phyloP scores from a whole-genome alignment of 768 basidiomycete species.

The Rhizopogon roseolus region DNA sequence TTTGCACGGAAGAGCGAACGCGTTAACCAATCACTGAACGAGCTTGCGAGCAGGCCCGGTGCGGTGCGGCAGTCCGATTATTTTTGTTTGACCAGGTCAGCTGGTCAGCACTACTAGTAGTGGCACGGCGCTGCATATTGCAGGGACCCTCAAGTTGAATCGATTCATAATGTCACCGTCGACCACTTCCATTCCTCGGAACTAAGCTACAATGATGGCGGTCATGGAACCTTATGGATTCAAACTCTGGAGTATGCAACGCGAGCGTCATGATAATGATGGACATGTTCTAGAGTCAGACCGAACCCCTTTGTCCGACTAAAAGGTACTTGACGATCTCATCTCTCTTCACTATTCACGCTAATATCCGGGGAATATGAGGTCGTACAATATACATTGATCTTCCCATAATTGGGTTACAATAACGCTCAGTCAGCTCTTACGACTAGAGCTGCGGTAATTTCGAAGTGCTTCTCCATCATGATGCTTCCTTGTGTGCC shows the following conservation, averaged over 20 bases:
- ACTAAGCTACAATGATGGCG: not conserved
- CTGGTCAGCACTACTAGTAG: too few relatives aligned
- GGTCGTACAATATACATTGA: conserved; percentile 17
- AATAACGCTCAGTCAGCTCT: conserved; percentile 17
- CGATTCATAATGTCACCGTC: not conserved
- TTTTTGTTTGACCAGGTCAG: not conserved
- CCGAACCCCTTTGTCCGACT: not conserved
- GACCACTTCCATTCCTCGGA: not conserved
- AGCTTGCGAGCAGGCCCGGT: too few relatives aligned
- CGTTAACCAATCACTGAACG: too few relatives aligned
- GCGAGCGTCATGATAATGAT: not conserved
- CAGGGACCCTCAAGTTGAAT: not conserved
- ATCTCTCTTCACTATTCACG: not conserved
- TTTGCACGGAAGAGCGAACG: too few relatives aligned
- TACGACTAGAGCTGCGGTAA: conserved; percentile 5
- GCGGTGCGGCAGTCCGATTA: too few relatives aligned
- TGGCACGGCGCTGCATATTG: too few relatives aligned
- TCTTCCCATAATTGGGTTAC: conserved; percentile 27
- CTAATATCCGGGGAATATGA: not conserved
- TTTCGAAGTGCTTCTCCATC: conserved; percentile 10
- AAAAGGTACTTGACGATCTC: not conserved
- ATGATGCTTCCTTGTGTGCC: conserved; percentile 7
- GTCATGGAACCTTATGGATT: not conserved
- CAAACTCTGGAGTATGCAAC: not conserved
- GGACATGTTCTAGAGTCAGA: too few relatives aligned